These are phyloP conservation scores for Taphrina wiesneri DNA, from an alignment of 1,139 yeast species.

Conservation along the genomic window DNA sequence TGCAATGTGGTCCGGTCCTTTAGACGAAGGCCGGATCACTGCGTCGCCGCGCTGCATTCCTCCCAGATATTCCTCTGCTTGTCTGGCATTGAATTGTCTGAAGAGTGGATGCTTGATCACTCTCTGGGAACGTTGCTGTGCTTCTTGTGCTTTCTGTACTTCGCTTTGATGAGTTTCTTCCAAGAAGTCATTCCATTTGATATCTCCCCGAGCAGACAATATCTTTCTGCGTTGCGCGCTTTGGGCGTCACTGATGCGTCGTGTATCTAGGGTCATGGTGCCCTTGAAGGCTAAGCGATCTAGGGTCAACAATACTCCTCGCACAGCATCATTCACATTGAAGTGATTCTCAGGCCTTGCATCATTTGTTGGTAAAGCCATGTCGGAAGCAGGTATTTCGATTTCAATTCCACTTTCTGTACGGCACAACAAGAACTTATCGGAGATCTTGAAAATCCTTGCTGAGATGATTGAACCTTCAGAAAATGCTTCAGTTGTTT, in stretches of 20 bases:
- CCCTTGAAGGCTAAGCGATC: conserved; percentile 74
- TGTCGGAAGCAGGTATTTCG: conserved; percentile 62
- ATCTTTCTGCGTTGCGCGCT: conserved; percentile 39
- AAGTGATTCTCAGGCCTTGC: conserved; percentile 23
- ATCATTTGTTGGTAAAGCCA: conserved; percentile 41
- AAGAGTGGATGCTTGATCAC: conserved; percentile 90
- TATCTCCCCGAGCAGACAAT: conserved; percentile 15
- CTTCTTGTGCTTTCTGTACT: conserved; percentile 55
- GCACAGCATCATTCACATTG: conserved; percentile 76
- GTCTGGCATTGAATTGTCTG: conserved; percentile 75
- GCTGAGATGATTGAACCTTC: conserved; percentile 80
- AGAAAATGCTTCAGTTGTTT: conserved; percentile 65
- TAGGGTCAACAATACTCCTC: conserved; percentile 70
- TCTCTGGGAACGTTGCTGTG: conserved; percentile 61
- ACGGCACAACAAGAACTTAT: conserved; percentile 56
- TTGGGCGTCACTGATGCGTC: conserved; percentile 64
- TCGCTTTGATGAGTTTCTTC: conserved; percentile 66
- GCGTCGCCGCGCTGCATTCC: conserved; percentile 87
- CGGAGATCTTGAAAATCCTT: conserved; percentile 57
- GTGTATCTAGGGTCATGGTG: conserved; percentile 66
- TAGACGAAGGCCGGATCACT: conserved; percentile 91
- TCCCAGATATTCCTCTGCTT: conserved; percentile 92
- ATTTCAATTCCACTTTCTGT: conserved; percentile 81
- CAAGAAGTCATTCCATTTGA: conserved; percentile 73
- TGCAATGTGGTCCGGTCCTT: conserved; percentile 82